phyloP scores from a whole-genome alignment of 306 rosid species.

The Cicer chorassanicum region DNA sequence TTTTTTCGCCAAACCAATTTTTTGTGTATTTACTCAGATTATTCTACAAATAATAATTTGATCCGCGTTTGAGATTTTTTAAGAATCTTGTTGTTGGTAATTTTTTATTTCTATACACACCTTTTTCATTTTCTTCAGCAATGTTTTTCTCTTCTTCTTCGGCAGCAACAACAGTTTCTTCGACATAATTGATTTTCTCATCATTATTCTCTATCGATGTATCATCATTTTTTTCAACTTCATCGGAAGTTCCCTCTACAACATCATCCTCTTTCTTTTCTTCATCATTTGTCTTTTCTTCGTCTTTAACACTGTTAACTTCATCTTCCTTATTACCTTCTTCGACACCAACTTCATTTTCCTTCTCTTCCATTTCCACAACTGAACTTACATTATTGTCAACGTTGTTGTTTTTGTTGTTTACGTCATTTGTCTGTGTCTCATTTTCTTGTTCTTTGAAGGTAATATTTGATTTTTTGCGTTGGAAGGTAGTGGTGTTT shows the following conservation, averaged over 20 bases:
- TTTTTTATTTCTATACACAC: neutral
- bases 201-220: slow-evolving; percentile 34
- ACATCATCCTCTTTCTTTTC: slow-evolving; percentile 16
- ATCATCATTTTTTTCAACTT: slow-evolving; percentile 41
- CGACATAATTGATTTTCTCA: slow-evolving; percentile 36
- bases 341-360: slow-evolving; percentile 29
- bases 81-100: neutral
- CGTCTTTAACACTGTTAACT: slow-evolving; percentile 28
- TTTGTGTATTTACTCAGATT: no score
- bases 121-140: slow-evolving; percentile 43
- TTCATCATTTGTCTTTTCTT: slow-evolving; percentile 15
- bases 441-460: slow-evolving; percentile 31
- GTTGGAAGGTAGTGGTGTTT: slow-evolving; percentile 55
- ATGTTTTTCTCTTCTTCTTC: slow-evolving; percentile 28
- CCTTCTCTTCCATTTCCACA: slow-evolving; percentile 31
- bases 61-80: neutral
- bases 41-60: no score
- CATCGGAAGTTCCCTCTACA: neutral
- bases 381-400: neutral
- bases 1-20: no score
- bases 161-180: neutral
- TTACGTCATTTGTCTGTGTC: slow-evolving; percentile 22
- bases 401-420: slow-evolving; percentile 23
- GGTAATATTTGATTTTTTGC: slow-evolving; percentile 51
- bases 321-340: slow-evolving; percentile 7